Conservation (phyloP, 352 stramenopile species). For the Globisporangium paroecandrum region DNA sequence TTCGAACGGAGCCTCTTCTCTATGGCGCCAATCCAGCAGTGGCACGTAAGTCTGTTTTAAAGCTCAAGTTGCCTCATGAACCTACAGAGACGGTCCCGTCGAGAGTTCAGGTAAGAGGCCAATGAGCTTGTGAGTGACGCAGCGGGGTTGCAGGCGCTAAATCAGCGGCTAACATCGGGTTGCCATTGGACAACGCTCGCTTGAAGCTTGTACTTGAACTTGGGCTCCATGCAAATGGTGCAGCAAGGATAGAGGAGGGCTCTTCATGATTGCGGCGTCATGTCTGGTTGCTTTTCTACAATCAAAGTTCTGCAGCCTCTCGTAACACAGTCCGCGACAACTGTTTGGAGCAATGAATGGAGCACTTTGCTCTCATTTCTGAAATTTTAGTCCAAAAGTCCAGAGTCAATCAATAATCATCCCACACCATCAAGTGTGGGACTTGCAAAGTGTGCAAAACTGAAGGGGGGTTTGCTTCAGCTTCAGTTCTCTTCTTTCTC, state of each 20-base stretch:
- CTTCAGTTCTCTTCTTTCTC: not conserved
- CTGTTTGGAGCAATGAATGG: too few species aligned
- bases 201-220: not conserved
- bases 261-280: not conserved
- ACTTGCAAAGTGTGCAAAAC: not conserved
- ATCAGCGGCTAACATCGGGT: not conserved
- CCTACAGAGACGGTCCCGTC: not conserved
- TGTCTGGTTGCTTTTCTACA: not conserved
- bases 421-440: too few species aligned
- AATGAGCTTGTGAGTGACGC: not conserved
- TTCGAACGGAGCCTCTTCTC: not conserved
- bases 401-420: not conserved
- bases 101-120: not conserved
- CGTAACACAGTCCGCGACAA: too few species aligned
- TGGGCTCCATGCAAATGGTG: not conserved
- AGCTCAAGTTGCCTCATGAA: not conserved
- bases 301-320: not conserved
- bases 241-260: not conserved
- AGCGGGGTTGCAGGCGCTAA: not conserved
- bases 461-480: not conserved
- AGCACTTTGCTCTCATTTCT: not conserved
- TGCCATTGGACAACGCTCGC: not conserved
- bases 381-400: not conserved
- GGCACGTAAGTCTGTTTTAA: not conserved
- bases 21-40: not conserved